These are phyloP conservation scores for Trametes versicolor DNA, from an alignment of 1,284 basidiomycete genomes.

Conservation along the genomic window DNA sequence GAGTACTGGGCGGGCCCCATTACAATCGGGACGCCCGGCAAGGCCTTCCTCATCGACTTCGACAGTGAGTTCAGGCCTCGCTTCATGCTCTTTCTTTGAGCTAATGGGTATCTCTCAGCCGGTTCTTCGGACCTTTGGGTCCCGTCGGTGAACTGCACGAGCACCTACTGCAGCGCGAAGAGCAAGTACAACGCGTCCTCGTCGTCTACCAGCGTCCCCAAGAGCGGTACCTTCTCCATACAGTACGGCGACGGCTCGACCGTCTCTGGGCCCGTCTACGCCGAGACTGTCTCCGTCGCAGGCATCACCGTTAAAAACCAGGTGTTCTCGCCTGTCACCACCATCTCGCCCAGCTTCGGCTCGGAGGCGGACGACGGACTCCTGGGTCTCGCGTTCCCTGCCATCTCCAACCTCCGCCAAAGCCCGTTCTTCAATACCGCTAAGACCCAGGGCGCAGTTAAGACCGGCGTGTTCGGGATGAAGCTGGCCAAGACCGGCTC, in stretches of 20 bases:
- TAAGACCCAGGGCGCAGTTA: slow-evolving; percentile 24
- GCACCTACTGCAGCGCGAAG: slow-evolving; percentile 34
- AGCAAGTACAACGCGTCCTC: slow-evolving; percentile 32
- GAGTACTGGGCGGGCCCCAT: slow-evolving; percentile 42
- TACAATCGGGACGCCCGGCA: slow-evolving; percentile 40
- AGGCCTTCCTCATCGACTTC: slow-evolving; percentile 43
- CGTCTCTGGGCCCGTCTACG: slow-evolving; percentile 54
- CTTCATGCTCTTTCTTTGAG: slow-evolving; percentile 35
- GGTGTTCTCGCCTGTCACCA: slow-evolving; percentile 39
- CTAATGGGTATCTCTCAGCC: slow-evolving; percentile 27
- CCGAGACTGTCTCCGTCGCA: slow-evolving; percentile 49
- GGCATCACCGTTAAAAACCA: slow-evolving; percentile 36
- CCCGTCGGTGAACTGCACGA: slow-evolving; percentile 37
- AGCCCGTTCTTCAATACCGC: slow-evolving; percentile 34
- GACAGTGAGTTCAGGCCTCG: slow-evolving; percentile 40
- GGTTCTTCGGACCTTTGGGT: slow-evolving; percentile 44
- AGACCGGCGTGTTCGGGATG: slow-evolving; percentile 51
- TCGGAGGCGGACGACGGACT: slow-evolving; percentile 40
- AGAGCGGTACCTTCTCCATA: slow-evolving; percentile 47
- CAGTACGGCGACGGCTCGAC: slow-evolving; percentile 58
- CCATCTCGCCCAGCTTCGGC: slow-evolving; percentile 35
- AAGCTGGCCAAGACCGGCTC: slow-evolving; percentile 56
- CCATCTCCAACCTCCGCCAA: slow-evolving; percentile 34
- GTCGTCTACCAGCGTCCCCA: slow-evolving; percentile 27
- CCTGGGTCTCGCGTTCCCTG: slow-evolving; percentile 41